These are phyloP conservation scores for Alternaria consortialis DNA, from an alignment of 2,329 filamentous ascomycete species.

Conservation along the genomic window DNA sequence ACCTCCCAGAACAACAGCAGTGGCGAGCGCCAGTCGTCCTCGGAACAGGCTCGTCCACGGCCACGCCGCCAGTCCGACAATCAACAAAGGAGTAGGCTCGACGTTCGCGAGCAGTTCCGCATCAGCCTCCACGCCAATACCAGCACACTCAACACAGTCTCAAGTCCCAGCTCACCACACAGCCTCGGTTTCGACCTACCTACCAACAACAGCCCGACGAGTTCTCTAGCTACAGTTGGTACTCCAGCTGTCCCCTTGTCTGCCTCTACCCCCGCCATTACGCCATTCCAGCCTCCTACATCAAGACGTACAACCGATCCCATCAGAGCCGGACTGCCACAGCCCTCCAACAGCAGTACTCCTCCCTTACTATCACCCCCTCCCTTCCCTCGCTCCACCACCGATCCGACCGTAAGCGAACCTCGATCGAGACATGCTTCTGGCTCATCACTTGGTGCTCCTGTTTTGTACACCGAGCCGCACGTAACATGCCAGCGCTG, in stretches of 20 bases:
- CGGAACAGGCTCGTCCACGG: constrained; percentile 30
- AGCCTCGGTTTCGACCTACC: constrained; percentile 38
- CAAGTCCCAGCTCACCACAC: constrained; percentile 43
- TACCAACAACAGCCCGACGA: constrained; percentile 39
- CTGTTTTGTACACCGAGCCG: constrained; percentile 70
- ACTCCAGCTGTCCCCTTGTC: constrained; percentile 31
- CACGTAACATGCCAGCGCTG: constrained; percentile 78
- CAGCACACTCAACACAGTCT: constrained; percentile 27
- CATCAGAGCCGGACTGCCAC: constrained; percentile 27
- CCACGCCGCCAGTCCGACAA: constrained; percentile 51
- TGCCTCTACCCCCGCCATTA: constrained; percentile 23
- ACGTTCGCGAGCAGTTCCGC: constrained; percentile 48
- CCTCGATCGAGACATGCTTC: constrained; percentile 29
- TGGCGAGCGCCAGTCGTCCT: constrained; percentile 47
- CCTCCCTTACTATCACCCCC: constrained; percentile 36
- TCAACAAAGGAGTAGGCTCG: constrained; percentile 56
- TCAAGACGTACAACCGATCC: constrained; percentile 48
- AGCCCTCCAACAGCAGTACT: constrained; percentile 36
- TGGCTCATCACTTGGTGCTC: constrained; percentile 22
- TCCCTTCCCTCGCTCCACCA: constrained; percentile 40
- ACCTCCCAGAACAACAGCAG: constrained; percentile 66
- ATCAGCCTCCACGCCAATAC: constrained; percentile 31
- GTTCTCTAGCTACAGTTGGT: constrained; percentile 34
- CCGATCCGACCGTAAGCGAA: constrained; percentile 35
- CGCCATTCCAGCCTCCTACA: constrained; percentile 28